Conservation (phyloP, 495 filamentous ascomycete genomes). For the Daldinia loculata region DNA sequence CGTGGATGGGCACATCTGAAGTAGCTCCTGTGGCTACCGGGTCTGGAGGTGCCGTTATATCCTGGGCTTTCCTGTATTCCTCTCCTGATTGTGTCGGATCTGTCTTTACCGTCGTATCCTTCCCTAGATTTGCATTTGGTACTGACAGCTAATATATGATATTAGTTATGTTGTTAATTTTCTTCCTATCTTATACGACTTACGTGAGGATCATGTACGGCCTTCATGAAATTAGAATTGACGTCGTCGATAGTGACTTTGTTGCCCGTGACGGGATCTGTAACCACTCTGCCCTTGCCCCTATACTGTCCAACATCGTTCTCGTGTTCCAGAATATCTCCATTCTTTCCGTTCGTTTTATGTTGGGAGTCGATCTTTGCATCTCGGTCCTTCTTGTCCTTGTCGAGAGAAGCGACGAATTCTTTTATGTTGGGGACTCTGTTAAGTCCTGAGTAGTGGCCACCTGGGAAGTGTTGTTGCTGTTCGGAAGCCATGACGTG, state of each 20-base stretch:
- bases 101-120: conserved; percentile 72
- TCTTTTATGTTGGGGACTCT: conserved; percentile 86
- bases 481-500: conserved; percentile 43
- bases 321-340: conserved; percentile 50
- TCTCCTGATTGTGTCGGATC: conserved; percentile 63
- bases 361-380: conserved; percentile 66
- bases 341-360: conserved; percentile 47
- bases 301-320: conserved; percentile 53
- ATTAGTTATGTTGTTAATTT: conserved; percentile 12
- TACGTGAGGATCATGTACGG: conserved; percentile 74
- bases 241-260: conserved; percentile 90
- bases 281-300: conserved; percentile 70
- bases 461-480: conserved; percentile 37
- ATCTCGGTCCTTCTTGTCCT: conserved; percentile 79
- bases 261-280: conserved; percentile 86
- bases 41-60: conserved; percentile 90
- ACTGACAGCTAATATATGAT: conserved; percentile 69
- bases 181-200: conserved; percentile 14
- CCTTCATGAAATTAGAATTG: conserved; percentile 70
- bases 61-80: conserved; percentile 85
- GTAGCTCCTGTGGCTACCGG: conserved; percentile 81
- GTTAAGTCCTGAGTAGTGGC: conserved; percentile 72
- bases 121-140: conserved; percentile 86
- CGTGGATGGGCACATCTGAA: conserved; percentile 92
- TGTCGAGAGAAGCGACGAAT: conserved; percentile 80